A percentile compares a stretch with the other conserved stretches of the same genome.
These are phyloP conservation scores for Crithidia expoeki DNA, from an alignment of 208 protist species.

Conservation along the genomic window DNA sequence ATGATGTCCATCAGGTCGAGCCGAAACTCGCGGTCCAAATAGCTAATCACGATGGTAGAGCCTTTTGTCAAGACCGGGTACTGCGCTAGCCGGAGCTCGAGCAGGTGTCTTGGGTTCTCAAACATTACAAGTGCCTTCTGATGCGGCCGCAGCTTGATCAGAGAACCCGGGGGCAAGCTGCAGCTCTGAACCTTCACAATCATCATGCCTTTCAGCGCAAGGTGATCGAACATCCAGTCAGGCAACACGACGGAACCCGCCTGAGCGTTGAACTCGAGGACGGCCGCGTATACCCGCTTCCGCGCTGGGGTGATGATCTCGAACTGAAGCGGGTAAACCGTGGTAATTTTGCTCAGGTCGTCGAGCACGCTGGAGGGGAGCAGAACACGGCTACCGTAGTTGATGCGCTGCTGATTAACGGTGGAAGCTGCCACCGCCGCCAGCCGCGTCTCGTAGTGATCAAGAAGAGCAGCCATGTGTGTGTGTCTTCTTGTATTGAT, in stretches of 20 bases:
- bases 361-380: slow-evolving; percentile 81
- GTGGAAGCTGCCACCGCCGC: slow-evolving; percentile 37
- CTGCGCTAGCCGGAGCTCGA: slow-evolving; percentile 89
- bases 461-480: slow-evolving; percentile 10
- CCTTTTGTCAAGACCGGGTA: slow-evolving; percentile 92
- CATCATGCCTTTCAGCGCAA: slow-evolving; percentile 59
- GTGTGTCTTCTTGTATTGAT: not conserved
- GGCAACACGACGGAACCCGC: slow-evolving; percentile 90
- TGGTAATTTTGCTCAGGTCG: slow-evolving; percentile 71
- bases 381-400: slow-evolving; percentile 86
- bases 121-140: slow-evolving; percentile 92
- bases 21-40: slow-evolving; percentile 87
- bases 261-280: slow-evolving; percentile 94
- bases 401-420: slow-evolving; percentile 48
- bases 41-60: slow-evolving; percentile 91
- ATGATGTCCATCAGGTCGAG: slow-evolving; percentile 89
- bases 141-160: slow-evolving; percentile 94
- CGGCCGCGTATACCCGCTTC: slow-evolving; percentile 74
- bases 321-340: slow-evolving; percentile 94
- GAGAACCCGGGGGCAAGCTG: slow-evolving; percentile 77
- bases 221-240: slow-evolving; percentile 93
- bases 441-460: slow-evolving; percentile 38
- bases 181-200: slow-evolving; percentile 79
- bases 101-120: slow-evolving; percentile 90
- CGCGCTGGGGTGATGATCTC: slow-evolving; percentile 57